These are phyloP conservation scores for Phylloporus gajari DNA, from an alignment of 1,284 basidiomycete species.

Conservation along the genomic window DNA sequence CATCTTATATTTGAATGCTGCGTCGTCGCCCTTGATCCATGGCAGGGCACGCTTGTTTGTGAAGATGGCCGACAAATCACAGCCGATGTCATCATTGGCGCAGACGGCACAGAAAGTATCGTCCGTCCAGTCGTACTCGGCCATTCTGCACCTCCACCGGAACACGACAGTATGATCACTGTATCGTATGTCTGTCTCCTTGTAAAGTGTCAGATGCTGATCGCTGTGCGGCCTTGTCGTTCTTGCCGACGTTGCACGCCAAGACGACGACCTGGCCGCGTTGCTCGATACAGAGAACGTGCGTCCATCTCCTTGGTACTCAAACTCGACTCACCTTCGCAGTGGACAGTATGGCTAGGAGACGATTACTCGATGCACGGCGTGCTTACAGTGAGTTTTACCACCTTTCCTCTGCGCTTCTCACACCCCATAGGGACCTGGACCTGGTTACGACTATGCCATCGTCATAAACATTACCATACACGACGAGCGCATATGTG, in stretches of 20 bases:
- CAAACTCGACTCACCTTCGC: conserved; percentile 2
- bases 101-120: conserved; percentile 65
- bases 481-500: conserved; percentile 37
- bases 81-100: conserved; percentile 63
- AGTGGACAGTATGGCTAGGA: conserved; percentile 37
- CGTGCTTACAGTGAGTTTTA: conserved; percentile 27
- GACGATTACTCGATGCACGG: conserved; percentile 34
- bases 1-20: conserved; percentile 58
- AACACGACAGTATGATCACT: conserved; percentile 56
- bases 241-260: conserved; percentile 45
- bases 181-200: conserved; percentile 46
- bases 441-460: conserved; percentile 42
- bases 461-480: conserved; percentile 44
- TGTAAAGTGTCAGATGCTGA: neutral
- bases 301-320: conserved; percentile 2
- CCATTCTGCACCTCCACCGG: conserved; percentile 28
- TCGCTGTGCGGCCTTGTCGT: conserved; percentile 39
- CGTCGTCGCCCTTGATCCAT: conserved; percentile 57
- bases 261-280: conserved; percentile 49
- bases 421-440: conserved; percentile 32
- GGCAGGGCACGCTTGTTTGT: conserved; percentile 49
- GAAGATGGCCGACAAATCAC: conserved; percentile 50
- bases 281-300: conserved; percentile 47
- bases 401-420: neutral
- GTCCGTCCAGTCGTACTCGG: conserved; percentile 58